Evolutionary conservation across 73 alveolate species (phyloP), one percentile per base, ranked within the genome.

Genomic region (Tetrahymena borealis): DNA sequence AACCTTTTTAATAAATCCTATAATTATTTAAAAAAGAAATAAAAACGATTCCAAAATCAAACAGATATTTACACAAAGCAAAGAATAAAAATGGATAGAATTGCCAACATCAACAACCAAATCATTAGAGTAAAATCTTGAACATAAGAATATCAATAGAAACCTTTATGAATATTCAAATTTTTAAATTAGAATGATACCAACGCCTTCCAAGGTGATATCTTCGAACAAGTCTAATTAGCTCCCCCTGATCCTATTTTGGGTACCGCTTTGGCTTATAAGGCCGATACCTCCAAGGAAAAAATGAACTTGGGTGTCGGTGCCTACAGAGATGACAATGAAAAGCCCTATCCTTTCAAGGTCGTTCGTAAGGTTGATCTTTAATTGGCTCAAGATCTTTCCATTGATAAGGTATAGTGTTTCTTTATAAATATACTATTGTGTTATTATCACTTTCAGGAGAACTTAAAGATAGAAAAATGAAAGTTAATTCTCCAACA

Each of bases 171-270:
- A n/a, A n/a, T n/a, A n/a, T n/a, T n/a, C 28, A 0, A 20, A 5
- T 20, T 60, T 60, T 15, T 60, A 18, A 18, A 60, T 15, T 60
- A 60, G 85, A 60, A 60, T 35, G 85, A 60, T 20, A 60, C 85
- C 13, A 60, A 60, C 13, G 35, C 38, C 7, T 60, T 60, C 85
- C 28, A 60, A 60, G 95, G 93, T 79, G 95, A 96, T 94, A 91
- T 90, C 94, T 97, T 97, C 94, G 96, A 78, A 11, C 95, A 96
- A 78, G 94, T 97, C 40, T 32, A 90, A 79, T 94, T 40, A 90
- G 99, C 98, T 11, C 99, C 99, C 33, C 97, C 97, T 40, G 99
- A 98, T 95, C 99, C 99, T 41, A 97, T 98, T 91, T 94, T 98
- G 33, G 98, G 99, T 43, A 92, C 96, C 11, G 96, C 98, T 31